phyloP scores from a whole-genome alignment of 352 stramenopile genomes.

The Phytophthora constricta region DNA sequence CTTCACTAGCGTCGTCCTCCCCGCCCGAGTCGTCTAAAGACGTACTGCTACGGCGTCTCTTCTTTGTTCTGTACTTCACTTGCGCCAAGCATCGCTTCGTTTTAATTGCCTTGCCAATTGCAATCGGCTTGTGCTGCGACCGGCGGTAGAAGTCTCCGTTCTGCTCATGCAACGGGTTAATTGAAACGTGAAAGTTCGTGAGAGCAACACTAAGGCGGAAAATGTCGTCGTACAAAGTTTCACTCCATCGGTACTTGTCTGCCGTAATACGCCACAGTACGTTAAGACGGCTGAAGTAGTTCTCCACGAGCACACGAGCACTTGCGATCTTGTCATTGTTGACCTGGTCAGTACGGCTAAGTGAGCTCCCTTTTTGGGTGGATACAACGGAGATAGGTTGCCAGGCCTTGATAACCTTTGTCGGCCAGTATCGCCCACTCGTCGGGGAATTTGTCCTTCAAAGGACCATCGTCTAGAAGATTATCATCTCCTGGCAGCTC shows the following conservation, averaged over 20 bases:
- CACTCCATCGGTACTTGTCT: background rate
- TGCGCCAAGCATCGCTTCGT: background rate
- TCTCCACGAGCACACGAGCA: constrained; percentile 3
- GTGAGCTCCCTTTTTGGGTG: constrained; percentile 1
- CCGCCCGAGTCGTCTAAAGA: background rate
- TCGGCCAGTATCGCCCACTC: constrained; percentile 1
- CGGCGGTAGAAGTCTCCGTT: constrained; percentile 8
- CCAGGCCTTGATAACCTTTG: constrained; percentile 1
- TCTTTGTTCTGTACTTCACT: constrained; percentile 7
- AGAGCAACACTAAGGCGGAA: constrained; percentile 4
- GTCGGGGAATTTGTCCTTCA: background rate
- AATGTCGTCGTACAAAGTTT: constrained; percentile 9
- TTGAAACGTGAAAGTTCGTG: background rate
- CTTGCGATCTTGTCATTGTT: constrained; percentile 6
- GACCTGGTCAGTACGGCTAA: background rate
- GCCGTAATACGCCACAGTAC: constrained; percentile 1
- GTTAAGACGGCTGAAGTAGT: constrained; percentile 4
- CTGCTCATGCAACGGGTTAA: background rate
- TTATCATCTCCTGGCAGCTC: background rate
- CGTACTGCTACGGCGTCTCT: background rate
- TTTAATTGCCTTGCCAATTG: constrained; percentile 8
- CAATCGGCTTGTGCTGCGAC: too few species aligned
- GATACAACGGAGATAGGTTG: constrained; percentile 4
- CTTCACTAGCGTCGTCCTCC: background rate
- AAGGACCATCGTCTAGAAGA: background rate